Percentiles rank a stretch among this genome's conserved stretches.
phyloP scores from a whole-genome alignment of 2,329 filamentous ascomycete species.

The Fusarium staphyleae region DNA sequence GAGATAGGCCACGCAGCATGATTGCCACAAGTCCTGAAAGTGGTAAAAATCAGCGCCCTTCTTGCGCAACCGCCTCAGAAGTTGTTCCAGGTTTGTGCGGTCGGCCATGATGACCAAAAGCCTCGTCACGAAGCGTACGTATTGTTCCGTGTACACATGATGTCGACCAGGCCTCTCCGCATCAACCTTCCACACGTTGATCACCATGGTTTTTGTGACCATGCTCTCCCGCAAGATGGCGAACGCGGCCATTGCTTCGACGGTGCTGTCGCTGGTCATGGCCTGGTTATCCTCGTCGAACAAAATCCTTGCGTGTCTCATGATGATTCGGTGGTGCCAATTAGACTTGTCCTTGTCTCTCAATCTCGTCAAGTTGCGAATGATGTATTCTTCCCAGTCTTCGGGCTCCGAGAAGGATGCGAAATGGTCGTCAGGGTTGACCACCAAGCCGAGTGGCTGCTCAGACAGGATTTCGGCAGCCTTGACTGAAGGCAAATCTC shows the following conservation, averaged over 20 bases:
- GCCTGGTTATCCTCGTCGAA: slow-evolving; percentile 53
- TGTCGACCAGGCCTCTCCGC: slow-evolving; percentile 83
- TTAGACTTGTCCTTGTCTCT: slow-evolving; percentile 85
- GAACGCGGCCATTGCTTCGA: slow-evolving; percentile 80
- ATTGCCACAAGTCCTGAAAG: slow-evolving; percentile 66
- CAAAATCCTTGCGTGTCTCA: slow-evolving; percentile 69
- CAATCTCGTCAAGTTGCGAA: slow-evolving; percentile 58
- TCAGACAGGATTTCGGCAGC: slow-evolving; percentile 61
- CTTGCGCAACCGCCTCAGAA: slow-evolving; percentile 81
- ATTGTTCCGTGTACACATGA: slow-evolving; percentile 89
- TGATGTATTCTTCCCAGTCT: slow-evolving; percentile 65
- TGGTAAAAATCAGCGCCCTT: slow-evolving; percentile 79
- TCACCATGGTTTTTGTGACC: slow-evolving; percentile 93
- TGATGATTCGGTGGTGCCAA: slow-evolving; percentile 93
- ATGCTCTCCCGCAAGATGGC: slow-evolving; percentile 74
- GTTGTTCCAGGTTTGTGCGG: slow-evolving; percentile 75
- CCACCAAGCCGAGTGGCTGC: slow-evolving; percentile 58
- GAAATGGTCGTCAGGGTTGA: slow-evolving; percentile 46
- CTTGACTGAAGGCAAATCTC: slow-evolving; percentile 56
- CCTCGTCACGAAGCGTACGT: slow-evolving; percentile 81
- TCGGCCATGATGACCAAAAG: slow-evolving; percentile 79
- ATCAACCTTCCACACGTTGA: slow-evolving; percentile 95
- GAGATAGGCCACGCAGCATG: slow-evolving; percentile 61
- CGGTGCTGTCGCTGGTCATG: slow-evolving; percentile 56
- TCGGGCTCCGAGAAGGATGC: slow-evolving; percentile 56